Evolutionary conservation across 176 grass and related monocot species (phyloP).

Genomic region (Phragmites australis): DNA sequence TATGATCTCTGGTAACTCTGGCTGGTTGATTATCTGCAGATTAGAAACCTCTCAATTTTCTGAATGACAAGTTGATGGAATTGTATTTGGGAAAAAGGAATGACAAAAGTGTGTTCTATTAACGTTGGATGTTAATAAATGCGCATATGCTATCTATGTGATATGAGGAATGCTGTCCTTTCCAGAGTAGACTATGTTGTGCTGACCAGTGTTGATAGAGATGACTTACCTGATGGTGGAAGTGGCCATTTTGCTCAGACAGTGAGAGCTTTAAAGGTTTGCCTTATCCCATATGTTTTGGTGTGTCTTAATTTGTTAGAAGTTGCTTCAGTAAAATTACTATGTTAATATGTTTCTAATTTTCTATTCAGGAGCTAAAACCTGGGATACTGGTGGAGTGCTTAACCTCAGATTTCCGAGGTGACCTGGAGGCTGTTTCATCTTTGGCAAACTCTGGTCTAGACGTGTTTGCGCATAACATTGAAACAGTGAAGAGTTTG

Average conservation of each 20-base stretch:
- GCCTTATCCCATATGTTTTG: not conserved
- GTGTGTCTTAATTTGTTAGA: not conserved
- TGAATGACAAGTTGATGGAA: not conserved
- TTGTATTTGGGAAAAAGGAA: not conserved
- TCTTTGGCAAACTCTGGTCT: conserved; percentile 72
- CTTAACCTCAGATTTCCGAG: conserved; percentile 88
- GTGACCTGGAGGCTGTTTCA: conserved; percentile 67
- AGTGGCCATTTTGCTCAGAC: conserved; percentile 86
- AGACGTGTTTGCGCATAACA: conserved; percentile 91
- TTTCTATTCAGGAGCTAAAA: conserved; percentile 63
- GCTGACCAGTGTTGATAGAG: conserved; percentile 87
- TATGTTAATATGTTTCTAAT: not conserved
- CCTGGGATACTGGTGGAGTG: conserved; percentile 85
- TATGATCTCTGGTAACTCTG: not conserved
- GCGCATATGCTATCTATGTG: not conserved
- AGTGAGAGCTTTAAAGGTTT: conserved; percentile 78
- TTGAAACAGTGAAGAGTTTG: conserved; percentile 83
- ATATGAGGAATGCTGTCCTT: not conserved
- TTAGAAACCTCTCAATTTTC: no score
- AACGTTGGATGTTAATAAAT: not conserved
- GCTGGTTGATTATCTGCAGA: no score
- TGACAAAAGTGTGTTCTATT: not conserved
- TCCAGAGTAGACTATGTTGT: conserved; percentile 88
- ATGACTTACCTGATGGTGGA: conserved; percentile 88
- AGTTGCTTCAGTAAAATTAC: not conserved